phyloP scores from a whole-genome alignment of 2,329 filamentous ascomycete species.

The Phyllosticta citrichinensis region DNA sequence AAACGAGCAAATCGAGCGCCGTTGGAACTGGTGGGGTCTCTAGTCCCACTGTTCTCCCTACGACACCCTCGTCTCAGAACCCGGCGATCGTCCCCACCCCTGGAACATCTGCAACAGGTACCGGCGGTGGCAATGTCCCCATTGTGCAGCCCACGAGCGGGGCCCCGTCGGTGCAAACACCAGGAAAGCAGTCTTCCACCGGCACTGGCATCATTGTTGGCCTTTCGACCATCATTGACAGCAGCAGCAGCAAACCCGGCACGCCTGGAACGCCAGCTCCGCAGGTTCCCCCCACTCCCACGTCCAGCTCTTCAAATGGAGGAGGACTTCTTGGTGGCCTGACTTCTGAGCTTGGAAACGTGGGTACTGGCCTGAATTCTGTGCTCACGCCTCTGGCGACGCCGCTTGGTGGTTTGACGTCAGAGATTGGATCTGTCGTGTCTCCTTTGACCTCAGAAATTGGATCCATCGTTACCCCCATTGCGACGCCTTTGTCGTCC shows the following conservation, averaged over 20 bases:
- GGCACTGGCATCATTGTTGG: conserved; percentile 23
- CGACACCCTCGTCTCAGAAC: background rate
- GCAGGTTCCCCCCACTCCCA: background rate
- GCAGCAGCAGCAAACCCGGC: conserved; percentile 6
- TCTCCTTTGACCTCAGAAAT: conserved; percentile 1
- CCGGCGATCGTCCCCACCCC: conserved; percentile 6
- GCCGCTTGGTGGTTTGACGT: background rate
- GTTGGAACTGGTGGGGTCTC: conserved; percentile 7
- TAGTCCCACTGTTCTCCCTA: conserved; percentile 6
- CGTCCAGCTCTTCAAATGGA: background rate
- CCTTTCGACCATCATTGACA: conserved; percentile 20
- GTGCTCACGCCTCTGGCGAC: background rate
- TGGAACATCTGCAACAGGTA: background rate
- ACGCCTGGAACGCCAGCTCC: background rate
- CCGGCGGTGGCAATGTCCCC: conserved; percentile 5
- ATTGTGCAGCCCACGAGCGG: conserved; percentile 5
- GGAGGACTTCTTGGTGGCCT: conserved; percentile 2
- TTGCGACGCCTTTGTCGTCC: background rate
- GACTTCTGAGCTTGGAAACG: background rate
- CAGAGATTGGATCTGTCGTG: background rate
- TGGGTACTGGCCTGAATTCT: background rate
- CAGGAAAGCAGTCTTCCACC: background rate
- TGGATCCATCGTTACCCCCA: background rate
- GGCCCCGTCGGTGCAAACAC: background rate
- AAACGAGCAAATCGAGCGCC: conserved; percentile 1